These are phyloP conservation scores for Scleroderma citrinum DNA, from an alignment of 768 basidiomycete species.

Conservation along the genomic window DNA sequence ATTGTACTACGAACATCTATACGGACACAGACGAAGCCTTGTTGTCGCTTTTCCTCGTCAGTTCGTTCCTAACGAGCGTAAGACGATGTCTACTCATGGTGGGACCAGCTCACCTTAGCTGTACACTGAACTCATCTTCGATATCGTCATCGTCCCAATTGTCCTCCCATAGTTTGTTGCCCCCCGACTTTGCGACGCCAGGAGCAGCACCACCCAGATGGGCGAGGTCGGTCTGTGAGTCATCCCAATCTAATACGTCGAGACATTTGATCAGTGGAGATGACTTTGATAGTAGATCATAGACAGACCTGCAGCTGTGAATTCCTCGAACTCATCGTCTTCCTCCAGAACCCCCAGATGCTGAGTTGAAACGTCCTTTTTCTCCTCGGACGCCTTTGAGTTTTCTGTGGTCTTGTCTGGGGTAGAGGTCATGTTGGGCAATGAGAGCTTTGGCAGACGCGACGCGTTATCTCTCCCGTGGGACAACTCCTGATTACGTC, in stretches of 20 bases:
- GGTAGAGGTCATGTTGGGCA: conserved; percentile 39
- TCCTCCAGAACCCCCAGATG: conserved; percentile 91
- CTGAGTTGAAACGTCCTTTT: conserved; percentile 42
- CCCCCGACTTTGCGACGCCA: conserved; percentile 70
- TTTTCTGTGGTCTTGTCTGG: conserved; percentile 34
- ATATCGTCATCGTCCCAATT: conserved; percentile 99
- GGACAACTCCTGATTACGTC: too few relatives aligned
- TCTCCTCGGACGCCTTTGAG: conserved; percentile 28
- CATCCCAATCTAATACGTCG: conserved; percentile 67
- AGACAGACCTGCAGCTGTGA: conserved; percentile 69
- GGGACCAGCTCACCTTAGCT: conserved; percentile 68
- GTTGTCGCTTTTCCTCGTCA: too few relatives aligned
- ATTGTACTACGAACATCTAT: too few relatives aligned
- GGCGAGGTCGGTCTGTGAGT: conserved; percentile 76
- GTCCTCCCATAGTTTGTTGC: conserved; percentile 97
- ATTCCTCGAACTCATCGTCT: conserved; percentile 97
- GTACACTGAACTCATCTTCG: conserved; percentile 94
- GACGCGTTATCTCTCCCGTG: too few relatives aligned
- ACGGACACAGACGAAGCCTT: too few relatives aligned
- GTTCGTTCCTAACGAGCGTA: conserved; percentile 45
- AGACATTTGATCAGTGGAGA: too few relatives aligned
- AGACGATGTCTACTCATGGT: background rate
- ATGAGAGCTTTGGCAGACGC: too few relatives aligned
- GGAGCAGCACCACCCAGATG: conserved; percentile 70
- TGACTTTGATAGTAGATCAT: too few relatives aligned